Conservation (phyloP, 225 moss, liverwort and hornwort genomes). For the Bryoerythrophyllum caledonicum region DNA sequence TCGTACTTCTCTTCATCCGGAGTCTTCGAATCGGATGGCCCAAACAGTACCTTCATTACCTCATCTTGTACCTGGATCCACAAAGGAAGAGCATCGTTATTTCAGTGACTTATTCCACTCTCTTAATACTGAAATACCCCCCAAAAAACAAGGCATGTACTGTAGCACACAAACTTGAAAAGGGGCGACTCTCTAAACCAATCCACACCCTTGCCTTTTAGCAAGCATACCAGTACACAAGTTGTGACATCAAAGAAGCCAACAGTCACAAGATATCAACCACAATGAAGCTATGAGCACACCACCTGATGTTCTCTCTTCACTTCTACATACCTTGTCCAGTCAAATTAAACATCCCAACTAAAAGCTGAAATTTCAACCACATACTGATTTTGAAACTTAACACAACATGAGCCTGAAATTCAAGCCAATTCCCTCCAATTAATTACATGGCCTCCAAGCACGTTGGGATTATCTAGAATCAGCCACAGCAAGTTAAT, state of each 20-base stretch:
- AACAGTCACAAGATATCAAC: neutral
- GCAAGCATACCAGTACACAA: neutral
- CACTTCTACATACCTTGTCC: neutral
- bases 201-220: neutral
- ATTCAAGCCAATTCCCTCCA: too few species aligned
- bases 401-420: neutral
- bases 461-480: neutral
- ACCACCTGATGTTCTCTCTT: neutral
- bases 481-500: neutral
- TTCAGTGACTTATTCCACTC: neutral
- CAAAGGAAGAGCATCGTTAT: neutral
- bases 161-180: constrained; percentile 5
- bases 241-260: neutral
- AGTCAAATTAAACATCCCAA: neutral
- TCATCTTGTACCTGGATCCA: constrained; percentile 51
- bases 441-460: neutral
- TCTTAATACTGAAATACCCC: neutral
- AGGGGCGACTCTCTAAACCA: neutral
- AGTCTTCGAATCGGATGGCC: constrained; percentile 55
- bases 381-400: neutral
- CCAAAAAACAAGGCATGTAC: neutral
- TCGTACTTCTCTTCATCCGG: constrained; percentile 57
- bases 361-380: neutral
- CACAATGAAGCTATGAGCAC: neutral
- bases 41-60: constrained; percentile 48